These are phyloP conservation scores for Cucumis hystrix DNA, from an alignment of 306 rosid species.

Conservation along the genomic window DNA sequence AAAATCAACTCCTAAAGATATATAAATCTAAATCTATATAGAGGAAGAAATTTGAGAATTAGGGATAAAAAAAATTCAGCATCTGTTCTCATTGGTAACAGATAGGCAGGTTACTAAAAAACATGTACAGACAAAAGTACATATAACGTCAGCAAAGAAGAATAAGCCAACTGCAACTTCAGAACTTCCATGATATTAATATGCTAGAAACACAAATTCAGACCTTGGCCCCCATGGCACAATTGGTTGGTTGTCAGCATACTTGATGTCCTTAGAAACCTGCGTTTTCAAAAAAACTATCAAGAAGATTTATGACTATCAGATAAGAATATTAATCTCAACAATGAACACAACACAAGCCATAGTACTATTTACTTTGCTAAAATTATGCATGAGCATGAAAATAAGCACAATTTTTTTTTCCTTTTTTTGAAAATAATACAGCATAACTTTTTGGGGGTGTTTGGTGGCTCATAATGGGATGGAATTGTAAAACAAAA, in stretches of 20 bases:
- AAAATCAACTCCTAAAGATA: not conserved
- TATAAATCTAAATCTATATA: not conserved
- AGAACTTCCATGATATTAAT: conserved; percentile 1
- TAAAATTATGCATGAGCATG: not conserved
- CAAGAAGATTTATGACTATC: not conserved
- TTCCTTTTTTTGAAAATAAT: no score
- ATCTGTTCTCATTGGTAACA: not conserved
- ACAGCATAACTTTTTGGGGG: no score
- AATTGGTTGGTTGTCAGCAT: conserved; percentile 92
- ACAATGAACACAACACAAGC: conserved; percentile 1
- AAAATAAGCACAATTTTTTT: not conserved
- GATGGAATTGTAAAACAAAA: no score
- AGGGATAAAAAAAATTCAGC: not conserved
- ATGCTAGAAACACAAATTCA: conserved; percentile 9
- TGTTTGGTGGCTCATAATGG: no score
- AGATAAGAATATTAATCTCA: conserved; percentile 2
- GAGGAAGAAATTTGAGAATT: not conserved
- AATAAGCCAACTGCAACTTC: conserved; percentile 1
- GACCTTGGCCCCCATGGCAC: conserved; percentile 99
- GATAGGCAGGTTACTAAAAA: not conserved
- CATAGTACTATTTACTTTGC: not conserved
- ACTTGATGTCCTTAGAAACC: conserved; percentile 96
- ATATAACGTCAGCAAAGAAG: not conserved
- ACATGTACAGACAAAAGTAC: not conserved
- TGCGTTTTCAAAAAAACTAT: conserved; percentile 15